A percentile compares a stretch with the other conserved stretches of the same genome.
Conservation (phyloP, 129 eudicot species). For the Mikania micrantha region DNA sequence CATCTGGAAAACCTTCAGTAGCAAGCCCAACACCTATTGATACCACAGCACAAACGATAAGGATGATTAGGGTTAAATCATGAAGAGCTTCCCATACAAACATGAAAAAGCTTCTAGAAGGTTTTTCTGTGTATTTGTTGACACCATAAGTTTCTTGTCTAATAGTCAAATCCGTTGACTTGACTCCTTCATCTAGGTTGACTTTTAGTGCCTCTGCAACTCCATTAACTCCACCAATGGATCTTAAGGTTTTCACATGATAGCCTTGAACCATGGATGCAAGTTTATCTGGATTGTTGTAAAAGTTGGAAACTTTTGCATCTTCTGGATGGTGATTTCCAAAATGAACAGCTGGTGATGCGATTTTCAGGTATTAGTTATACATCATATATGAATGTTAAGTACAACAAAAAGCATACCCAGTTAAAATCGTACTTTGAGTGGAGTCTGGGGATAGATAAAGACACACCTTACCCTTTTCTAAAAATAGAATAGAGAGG, state of each 20-base stretch:
- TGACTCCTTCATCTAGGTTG: slow-evolving; percentile 56
- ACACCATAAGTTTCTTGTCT: slow-evolving; percentile 64
- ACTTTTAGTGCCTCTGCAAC: slow-evolving; percentile 47
- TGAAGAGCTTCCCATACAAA: slow-evolving; percentile 92
- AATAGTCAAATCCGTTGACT: slow-evolving; percentile 31
- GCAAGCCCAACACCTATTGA: slow-evolving; percentile 82
- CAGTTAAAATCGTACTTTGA: too few relatives aligned
- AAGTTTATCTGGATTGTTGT: slow-evolving; percentile 56
- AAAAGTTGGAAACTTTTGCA: slow-evolving; percentile 51
- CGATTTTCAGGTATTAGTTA: neutral
- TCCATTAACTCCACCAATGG: slow-evolving; percentile 61
- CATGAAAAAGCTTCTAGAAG: slow-evolving; percentile 64
- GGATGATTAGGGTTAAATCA: slow-evolving; percentile 75
- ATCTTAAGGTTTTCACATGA: slow-evolving; percentile 33
- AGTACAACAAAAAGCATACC: too few relatives aligned
- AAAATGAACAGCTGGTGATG: slow-evolving; percentile 2
- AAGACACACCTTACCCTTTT: too few relatives aligned
- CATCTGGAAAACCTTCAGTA: slow-evolving; percentile 80
- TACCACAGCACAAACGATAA: slow-evolving; percentile 79
- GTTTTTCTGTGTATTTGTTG: slow-evolving; percentile 71
- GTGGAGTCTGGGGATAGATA: too few relatives aligned
- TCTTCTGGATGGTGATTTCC: slow-evolving; percentile 41
- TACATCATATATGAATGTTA: neutral
- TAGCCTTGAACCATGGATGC: slow-evolving; percentile 59
- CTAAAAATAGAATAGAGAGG: too few relatives aligned